phyloP scores from a whole-genome alignment of 176 grass and related monocot species.

The Coix lacrymajobi region DNA sequence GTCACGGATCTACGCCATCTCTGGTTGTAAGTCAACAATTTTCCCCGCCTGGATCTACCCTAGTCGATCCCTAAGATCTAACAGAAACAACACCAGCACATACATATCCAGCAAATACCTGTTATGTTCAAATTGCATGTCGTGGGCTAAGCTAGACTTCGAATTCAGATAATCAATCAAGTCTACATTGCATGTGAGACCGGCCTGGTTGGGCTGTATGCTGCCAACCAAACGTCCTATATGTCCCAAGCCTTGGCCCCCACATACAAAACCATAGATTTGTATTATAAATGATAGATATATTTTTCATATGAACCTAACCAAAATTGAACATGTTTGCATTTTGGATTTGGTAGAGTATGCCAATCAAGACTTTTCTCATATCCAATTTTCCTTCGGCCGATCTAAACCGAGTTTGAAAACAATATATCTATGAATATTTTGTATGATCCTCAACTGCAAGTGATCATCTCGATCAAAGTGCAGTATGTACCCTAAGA shows the following conservation, averaged over 20 bases:
- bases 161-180: too few species aligned
- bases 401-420: not conserved
- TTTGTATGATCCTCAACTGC: not conserved
- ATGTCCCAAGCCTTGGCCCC: not conserved
- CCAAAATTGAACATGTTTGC: not conserved
- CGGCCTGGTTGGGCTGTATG: too few species aligned
- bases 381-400: not conserved
- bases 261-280: not conserved
- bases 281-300: not conserved
- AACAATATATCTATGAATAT: not conserved
- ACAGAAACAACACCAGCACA: too few species aligned
- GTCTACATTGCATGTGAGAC: too few species aligned
- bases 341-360: not conserved
- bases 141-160: too few species aligned
- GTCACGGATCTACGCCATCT: too few species aligned
- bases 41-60: too few species aligned
- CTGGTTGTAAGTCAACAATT: too few species aligned
- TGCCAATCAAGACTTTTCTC: not conserved
- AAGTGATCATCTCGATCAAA: not conserved
- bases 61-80: too few species aligned
- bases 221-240: too few species aligned
- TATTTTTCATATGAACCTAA: not conserved
- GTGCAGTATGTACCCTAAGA: not conserved
- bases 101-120: too few species aligned
- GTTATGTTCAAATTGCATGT: too few species aligned